Evolutionary conservation across 2,329 filamentous ascomycete genomes (phyloP).

Genomic region (Cryphonectria parasitica): DNA sequence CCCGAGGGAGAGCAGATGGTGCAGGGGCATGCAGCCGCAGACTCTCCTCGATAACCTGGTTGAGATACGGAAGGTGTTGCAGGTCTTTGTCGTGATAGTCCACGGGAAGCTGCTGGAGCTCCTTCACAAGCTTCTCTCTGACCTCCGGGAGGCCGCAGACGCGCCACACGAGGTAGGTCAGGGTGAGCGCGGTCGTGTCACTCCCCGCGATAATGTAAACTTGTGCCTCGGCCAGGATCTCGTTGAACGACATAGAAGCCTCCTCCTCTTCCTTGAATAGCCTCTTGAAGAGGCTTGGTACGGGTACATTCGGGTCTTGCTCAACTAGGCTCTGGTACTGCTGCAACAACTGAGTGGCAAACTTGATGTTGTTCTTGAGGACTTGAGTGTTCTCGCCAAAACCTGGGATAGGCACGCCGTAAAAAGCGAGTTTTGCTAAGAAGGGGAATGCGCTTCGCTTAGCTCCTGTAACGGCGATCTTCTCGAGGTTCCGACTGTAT

Average conservation of each 20-base stretch:
- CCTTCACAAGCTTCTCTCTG: conserved; percentile 39
- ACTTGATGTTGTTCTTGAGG: not conserved
- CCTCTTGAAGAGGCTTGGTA: conserved; percentile 43
- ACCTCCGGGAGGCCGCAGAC: conserved; percentile 39
- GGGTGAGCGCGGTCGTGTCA: conserved; percentile 54
- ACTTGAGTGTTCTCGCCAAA: conserved; percentile 16
- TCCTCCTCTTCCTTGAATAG: conserved; percentile 41
- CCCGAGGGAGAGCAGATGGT: conserved; percentile 45
- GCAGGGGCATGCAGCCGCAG: conserved; percentile 48
- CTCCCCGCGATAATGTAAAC: conserved; percentile 54
- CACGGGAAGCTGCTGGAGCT: conserved; percentile 41
- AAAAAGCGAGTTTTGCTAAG: conserved; percentile 28
- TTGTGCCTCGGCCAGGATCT: conserved; percentile 46
- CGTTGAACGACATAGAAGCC: conserved; percentile 34
- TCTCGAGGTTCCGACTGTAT: conserved; percentile 46
- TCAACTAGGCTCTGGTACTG: conserved; percentile 18
- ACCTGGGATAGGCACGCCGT: conserved; percentile 22
- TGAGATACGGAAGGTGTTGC: conserved; percentile 44
- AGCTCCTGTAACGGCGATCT: conserved; percentile 31
- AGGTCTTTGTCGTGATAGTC: conserved; percentile 40
- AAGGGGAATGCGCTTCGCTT: conserved; percentile 37
- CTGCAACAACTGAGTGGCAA: conserved; percentile 11
- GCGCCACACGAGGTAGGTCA: conserved; percentile 53
- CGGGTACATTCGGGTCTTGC: conserved; percentile 11
- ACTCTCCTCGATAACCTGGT: conserved; percentile 49